phyloP scores from a whole-genome alignment of 345 rosid species.

The Ceriops zippeliana region DNA sequence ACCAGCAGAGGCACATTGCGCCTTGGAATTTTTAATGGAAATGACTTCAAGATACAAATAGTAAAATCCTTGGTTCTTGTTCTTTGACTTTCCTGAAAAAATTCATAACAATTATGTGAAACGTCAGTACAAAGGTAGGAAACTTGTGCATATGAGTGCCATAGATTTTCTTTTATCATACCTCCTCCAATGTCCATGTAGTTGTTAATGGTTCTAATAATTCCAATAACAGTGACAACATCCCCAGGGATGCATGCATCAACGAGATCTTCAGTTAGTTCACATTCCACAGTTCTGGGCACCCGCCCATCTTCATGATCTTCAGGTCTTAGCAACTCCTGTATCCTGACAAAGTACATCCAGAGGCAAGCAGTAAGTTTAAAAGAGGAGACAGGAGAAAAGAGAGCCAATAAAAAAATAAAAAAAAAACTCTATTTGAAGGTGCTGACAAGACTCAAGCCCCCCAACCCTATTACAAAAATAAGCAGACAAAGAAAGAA shows the following conservation, averaged over 20 bases:
- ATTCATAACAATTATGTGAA: background rate
- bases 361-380: background rate
- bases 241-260: slow-evolving; percentile 95
- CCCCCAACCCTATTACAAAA: background rate
- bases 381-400: background rate
- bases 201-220: slow-evolving; percentile 77
- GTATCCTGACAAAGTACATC: slow-evolving; percentile 47
- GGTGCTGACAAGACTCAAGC: background rate
- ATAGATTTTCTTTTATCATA: slow-evolving; percentile 19
- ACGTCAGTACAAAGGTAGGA: background rate
- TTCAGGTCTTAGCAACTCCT: slow-evolving; percentile 69
- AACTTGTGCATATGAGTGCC: background rate
- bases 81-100: slow-evolving; percentile 75
- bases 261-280: slow-evolving; percentile 85
- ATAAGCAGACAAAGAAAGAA: background rate
- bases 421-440: background rate
- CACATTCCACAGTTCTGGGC: slow-evolving; percentile 97
- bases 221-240: slow-evolving; percentile 94
- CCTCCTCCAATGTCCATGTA: slow-evolving; percentile 99
- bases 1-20: slow-evolving; percentile 57
- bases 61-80: slow-evolving; percentile 85
- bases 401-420: background rate
- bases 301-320: slow-evolving; percentile 98
- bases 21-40: slow-evolving; percentile 74
- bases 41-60: slow-evolving; percentile 85